These are phyloP conservation scores for Tulasnella calospora DNA, from an alignment of 768 basidiomycete genomes.

Conservation along the genomic window DNA sequence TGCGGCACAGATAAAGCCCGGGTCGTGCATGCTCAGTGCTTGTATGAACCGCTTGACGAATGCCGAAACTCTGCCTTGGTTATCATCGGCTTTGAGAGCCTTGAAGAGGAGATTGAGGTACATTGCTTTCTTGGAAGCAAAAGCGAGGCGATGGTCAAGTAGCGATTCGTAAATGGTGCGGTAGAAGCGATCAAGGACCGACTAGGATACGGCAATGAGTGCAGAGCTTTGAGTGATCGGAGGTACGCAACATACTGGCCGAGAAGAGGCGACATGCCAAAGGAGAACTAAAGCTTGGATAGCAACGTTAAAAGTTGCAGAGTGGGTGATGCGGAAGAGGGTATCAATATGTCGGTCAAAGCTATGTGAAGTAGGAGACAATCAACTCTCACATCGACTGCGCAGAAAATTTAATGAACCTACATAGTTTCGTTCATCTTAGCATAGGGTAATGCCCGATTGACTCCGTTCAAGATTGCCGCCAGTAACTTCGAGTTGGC, in stretches of 20 bases:
- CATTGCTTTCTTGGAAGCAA: conserved; percentile 91
- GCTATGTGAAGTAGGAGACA: conserved; percentile 38
- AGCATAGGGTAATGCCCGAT: conserved; percentile 91
- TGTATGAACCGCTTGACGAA: conserved; percentile 81
- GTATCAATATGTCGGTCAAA: conserved; percentile 86
- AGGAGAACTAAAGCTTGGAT: conserved; percentile 87
- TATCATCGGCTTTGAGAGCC: conserved; percentile 66
- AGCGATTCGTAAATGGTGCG: conserved; percentile 87
- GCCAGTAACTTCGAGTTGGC: conserved; percentile 76
- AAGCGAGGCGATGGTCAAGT: conserved; percentile 70
- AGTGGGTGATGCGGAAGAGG: conserved; percentile 91
- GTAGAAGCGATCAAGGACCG: conserved; percentile 45
- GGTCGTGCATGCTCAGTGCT: conserved; percentile 67
- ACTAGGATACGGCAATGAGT: conserved; percentile 27
- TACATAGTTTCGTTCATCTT: conserved; percentile 57
- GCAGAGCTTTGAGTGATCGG: conserved; percentile 48
- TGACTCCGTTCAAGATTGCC: conserved; percentile 88
- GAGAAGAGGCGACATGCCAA: conserved; percentile 67
- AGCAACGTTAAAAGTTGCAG: conserved; percentile 93
- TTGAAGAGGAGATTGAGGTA: conserved; percentile 93
- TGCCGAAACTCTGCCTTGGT: conserved; percentile 62
- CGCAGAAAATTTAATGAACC: not conserved
- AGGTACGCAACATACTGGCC: conserved; percentile 42
- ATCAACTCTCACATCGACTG: not conserved
- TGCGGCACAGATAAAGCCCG: conserved; percentile 85